Percentiles rank a stretch among this genome's conserved stretches.
phyloP scores from a whole-genome alignment of 495 filamentous ascomycete species.

The Pseudomonodictys pantanalensis region DNA sequence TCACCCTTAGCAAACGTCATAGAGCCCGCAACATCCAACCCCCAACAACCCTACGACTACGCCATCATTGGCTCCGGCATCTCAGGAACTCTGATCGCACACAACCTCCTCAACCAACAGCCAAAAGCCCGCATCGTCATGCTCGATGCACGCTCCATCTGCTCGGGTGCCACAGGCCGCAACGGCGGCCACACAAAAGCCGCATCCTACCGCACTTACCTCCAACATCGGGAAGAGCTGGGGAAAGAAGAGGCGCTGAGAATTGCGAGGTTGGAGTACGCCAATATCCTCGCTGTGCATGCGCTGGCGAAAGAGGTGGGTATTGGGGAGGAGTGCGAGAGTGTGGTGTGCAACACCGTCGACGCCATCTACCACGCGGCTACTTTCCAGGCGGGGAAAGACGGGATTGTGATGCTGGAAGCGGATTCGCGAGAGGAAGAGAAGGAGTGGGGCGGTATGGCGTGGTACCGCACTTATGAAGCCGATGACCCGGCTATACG shows the following conservation, averaged over 20 bases:
- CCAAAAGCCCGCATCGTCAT: slow-evolving; percentile 45
- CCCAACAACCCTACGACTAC: slow-evolving; percentile 46
- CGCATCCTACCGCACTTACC: slow-evolving; percentile 57
- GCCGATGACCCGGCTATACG: slow-evolving; percentile 48
- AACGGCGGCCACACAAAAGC: slow-evolving; percentile 68
- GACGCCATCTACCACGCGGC: slow-evolving; percentile 56
- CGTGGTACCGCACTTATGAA: slow-evolving; percentile 47
- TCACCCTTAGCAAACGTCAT: slow-evolving; percentile 55
- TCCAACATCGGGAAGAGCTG: slow-evolving; percentile 42
- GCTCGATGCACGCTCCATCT: slow-evolving; percentile 58
- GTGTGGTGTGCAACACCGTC: slow-evolving; percentile 51
- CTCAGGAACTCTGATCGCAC: slow-evolving; percentile 60
- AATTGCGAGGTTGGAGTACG: slow-evolving; percentile 56
- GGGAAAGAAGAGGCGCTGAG: slow-evolving; percentile 48
- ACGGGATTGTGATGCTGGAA: slow-evolving; percentile 48
- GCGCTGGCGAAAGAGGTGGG: slow-evolving; percentile 50
- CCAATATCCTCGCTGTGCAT: slow-evolving; percentile 57
- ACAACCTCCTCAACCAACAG: slow-evolving; percentile 48
- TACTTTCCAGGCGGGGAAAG: slow-evolving; percentile 46
- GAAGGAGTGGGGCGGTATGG: slow-evolving; percentile 44
- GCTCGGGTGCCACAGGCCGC: slow-evolving; percentile 59
- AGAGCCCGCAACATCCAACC: slow-evolving; percentile 48
- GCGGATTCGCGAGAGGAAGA: slow-evolving; percentile 42
- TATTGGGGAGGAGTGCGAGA: slow-evolving; percentile 56
- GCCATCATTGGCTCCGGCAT: slow-evolving; percentile 72